phyloP scores from a whole-genome alignment of 208 protist species.

The Acanthamoeba healyi region DNA sequence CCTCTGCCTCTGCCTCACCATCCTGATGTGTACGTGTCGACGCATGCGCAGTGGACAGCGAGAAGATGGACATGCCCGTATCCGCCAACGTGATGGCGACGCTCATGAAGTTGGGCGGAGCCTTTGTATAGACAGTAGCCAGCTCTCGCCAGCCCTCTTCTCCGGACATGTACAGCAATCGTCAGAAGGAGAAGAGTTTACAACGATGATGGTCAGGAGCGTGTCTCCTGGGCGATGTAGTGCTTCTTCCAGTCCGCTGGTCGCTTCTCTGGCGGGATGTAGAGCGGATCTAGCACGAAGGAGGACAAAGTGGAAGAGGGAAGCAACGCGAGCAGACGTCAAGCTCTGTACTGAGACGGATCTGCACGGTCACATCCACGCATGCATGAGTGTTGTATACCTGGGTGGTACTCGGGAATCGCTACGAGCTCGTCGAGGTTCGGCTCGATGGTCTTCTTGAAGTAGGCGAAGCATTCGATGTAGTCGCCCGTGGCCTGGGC shows the following conservation, averaged over 20 bases:
- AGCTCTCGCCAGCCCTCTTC: background rate
- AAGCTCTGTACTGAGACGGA: background rate
- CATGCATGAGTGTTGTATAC: no score
- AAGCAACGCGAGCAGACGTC: background rate
- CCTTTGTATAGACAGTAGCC: background rate
- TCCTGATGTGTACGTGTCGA: background rate
- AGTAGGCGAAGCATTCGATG: conserved; percentile 46
- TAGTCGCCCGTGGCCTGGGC: background rate
- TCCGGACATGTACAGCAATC: background rate
- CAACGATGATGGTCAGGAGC: background rate
- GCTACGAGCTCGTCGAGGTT: background rate
- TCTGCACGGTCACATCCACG: background rate
- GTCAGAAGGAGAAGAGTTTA: background rate
- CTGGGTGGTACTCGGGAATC: conserved; percentile 33
- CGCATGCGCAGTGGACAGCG: background rate
- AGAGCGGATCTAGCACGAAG: conserved; percentile 6
- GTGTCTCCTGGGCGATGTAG: background rate
- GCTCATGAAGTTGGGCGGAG: conserved; percentile 50
- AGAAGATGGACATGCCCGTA: conserved; percentile 43
- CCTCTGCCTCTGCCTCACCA: no score
- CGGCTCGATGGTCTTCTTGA: conserved; percentile 20
- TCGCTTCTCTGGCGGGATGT: conserved; percentile 45
- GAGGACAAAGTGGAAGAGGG: background rate
- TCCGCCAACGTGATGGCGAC: conserved; percentile 49
- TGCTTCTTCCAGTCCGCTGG: conserved; percentile 38